Evolutionary conservation across 371 early-diverging fungal species (phyloP).

Genomic region (Zychaea mexicana): DNA sequence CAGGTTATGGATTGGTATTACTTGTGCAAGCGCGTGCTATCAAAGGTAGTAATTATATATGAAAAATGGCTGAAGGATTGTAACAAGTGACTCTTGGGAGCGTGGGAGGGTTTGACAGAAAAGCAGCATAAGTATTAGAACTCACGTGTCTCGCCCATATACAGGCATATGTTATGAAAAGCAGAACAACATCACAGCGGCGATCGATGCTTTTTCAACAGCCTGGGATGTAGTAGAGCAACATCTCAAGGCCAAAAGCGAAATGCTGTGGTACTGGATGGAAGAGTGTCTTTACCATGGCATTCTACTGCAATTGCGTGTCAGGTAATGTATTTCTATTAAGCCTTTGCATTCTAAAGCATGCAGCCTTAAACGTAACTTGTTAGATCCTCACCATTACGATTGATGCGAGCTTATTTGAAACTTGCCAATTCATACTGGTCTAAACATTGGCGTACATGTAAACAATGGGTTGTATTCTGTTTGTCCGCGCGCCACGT

Average conservation of each 20-base stretch:
- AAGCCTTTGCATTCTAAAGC: too few species aligned
- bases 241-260: conserved; percentile 48
- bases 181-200: conserved; percentile 40
- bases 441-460: conserved; percentile 45
- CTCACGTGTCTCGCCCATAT: background rate
- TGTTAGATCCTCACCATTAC: conserved; percentile 14
- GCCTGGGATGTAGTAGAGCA: conserved; percentile 46
- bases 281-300: conserved; percentile 72
- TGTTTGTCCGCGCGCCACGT: conserved; percentile 43
- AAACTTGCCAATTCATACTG: conserved; percentile 33
- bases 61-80: background rate
- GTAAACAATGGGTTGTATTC: conserved; percentile 52
- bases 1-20: conserved; percentile 62
- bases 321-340: conserved; percentile 46
- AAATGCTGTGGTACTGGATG: conserved; percentile 63
- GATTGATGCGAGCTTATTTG: conserved; percentile 34
- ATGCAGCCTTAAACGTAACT: background rate
- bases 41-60: conserved; percentile 36
- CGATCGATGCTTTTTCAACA: conserved; percentile 53
- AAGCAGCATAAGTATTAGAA: background rate
- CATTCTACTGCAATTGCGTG: conserved; percentile 51
- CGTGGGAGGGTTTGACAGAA: background rate
- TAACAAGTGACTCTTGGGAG: background rate
- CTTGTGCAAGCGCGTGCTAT: conserved; percentile 52
- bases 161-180: conserved; percentile 55